Conservation (phyloP, 371 early-diverging fungal species). For the Mucor velutinosus region DNA sequence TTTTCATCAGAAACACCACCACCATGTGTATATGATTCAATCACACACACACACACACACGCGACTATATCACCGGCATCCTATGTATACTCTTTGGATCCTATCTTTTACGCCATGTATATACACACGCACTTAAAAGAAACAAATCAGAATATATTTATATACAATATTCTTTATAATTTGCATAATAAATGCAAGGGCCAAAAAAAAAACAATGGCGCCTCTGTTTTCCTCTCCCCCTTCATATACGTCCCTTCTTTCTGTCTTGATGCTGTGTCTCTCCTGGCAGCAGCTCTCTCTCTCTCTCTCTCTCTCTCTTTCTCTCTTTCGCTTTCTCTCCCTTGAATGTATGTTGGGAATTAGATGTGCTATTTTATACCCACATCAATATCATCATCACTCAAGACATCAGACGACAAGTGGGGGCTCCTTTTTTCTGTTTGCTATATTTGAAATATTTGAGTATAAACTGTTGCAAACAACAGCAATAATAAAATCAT, state of each 20-base stretch:
- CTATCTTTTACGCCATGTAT: background rate
- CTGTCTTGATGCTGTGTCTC: background rate
- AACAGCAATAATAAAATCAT: background rate
- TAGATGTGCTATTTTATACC: background rate
- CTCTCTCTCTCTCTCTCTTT: background rate
- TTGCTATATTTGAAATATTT: conserved; percentile 14
- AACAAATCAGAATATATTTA: background rate
- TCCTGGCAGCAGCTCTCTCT: too few relatives aligned
- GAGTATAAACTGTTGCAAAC: conserved; percentile 7
- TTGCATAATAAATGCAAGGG: background rate
- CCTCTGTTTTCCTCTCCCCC: background rate
- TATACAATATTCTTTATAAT: background rate
- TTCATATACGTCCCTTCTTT: background rate
- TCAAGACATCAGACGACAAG: background rate
- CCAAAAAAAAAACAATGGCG: background rate
- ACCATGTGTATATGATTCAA: background rate
- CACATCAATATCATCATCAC: background rate
- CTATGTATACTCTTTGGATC: background rate
- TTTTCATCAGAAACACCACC: background rate
- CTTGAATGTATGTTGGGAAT: background rate
- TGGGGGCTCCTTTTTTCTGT: background rate
- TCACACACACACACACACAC: background rate
- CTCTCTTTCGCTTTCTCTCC: background rate
- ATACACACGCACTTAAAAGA: background rate
- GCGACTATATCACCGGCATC: background rate